Percentiles rank a stretch among this genome's conserved stretches.
These are phyloP conservation scores for Monilinia polystroma DNA, from an alignment of 2,329 filamentous ascomycete genomes.

Conservation along the genomic window DNA sequence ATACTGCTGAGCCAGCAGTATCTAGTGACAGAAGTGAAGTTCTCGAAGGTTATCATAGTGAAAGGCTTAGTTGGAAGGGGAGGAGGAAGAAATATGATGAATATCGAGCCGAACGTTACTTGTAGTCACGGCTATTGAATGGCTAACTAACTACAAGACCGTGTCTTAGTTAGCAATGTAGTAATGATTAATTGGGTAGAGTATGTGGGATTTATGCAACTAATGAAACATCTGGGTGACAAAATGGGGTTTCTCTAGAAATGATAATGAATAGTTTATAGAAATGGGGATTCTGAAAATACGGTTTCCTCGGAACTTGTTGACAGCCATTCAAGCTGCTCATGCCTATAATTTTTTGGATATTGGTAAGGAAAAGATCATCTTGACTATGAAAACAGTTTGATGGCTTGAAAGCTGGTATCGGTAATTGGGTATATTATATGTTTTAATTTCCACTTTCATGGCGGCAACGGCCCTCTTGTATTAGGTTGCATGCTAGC, in stretches of 20 bases:
- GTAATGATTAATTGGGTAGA: not conserved
- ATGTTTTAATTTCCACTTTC: slow-evolving; percentile 2
- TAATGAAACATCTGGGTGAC: not conserved
- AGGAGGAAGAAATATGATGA: not conserved
- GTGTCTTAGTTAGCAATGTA: no score
- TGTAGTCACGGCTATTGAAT: not conserved
- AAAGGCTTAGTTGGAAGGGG: not conserved
- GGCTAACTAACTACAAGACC: not conserved
- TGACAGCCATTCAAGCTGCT: no score
- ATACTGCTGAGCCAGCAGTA: no score
- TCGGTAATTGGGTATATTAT: not conserved
- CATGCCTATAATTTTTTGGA: not conserved
- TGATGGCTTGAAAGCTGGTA: not conserved
- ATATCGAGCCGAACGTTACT: not conserved
- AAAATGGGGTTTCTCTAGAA: not conserved
- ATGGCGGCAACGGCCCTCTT: not conserved
- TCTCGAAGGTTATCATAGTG: no score
- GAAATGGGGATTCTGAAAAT: not conserved
- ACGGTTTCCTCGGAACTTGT: no score
- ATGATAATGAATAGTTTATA: not conserved
- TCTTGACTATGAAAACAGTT: no score
- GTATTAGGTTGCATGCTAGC: not conserved
- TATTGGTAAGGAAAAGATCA: not conserved
- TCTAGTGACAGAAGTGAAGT: not conserved
- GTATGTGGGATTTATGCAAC: not conserved